Evolutionary conservation across 1,284 basidiomycete genomes (phyloP).

Genomic region (Waitea zeae): DNA sequence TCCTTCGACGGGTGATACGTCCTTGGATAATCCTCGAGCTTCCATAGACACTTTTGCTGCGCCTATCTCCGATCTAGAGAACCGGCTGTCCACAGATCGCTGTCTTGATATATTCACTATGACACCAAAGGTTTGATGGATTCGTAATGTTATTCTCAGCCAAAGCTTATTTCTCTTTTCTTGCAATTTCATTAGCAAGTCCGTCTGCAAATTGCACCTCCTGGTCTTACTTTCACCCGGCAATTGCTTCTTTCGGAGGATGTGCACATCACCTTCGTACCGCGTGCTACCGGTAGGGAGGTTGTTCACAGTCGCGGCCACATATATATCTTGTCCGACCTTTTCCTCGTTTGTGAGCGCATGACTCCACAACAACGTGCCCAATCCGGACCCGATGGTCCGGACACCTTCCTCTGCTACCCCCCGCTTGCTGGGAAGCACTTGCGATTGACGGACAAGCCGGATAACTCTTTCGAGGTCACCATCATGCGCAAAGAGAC

Average conservation of each 20-base stretch:
- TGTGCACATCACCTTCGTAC: conserved; percentile 64
- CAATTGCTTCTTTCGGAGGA: conserved; percentile 63
- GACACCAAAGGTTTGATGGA: conserved; percentile 90
- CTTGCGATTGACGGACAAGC: conserved; percentile 44
- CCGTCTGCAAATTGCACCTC: conserved; percentile 79
- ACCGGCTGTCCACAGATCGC: conserved; percentile 58
- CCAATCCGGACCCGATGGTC: conserved; percentile 30
- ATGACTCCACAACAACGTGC: conserved; percentile 52
- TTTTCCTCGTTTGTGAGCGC: conserved; percentile 79
- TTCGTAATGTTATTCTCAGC: conserved; percentile 12
- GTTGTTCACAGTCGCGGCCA: conserved; percentile 67
- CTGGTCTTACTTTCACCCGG: conserved; percentile 67
- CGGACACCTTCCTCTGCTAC: conserved; percentile 89
- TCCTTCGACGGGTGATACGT: too few species aligned
- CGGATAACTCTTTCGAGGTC: conserved; percentile 54
- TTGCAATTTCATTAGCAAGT: conserved; percentile 42
- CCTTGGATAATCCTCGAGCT: too few species aligned
- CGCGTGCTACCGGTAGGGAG: conserved; percentile 56
- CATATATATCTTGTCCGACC: conserved; percentile 81
- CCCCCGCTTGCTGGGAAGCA: conserved; percentile 95
- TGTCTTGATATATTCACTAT: conserved; percentile 94
- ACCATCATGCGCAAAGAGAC: conserved; percentile 84
- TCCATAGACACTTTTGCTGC: conserved; percentile 32
- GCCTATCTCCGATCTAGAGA: conserved; percentile 66
- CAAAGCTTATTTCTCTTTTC: neutral